Conservation (phyloP, 2,329 filamentous ascomycete species). For the Venturia pyrina region DNA sequence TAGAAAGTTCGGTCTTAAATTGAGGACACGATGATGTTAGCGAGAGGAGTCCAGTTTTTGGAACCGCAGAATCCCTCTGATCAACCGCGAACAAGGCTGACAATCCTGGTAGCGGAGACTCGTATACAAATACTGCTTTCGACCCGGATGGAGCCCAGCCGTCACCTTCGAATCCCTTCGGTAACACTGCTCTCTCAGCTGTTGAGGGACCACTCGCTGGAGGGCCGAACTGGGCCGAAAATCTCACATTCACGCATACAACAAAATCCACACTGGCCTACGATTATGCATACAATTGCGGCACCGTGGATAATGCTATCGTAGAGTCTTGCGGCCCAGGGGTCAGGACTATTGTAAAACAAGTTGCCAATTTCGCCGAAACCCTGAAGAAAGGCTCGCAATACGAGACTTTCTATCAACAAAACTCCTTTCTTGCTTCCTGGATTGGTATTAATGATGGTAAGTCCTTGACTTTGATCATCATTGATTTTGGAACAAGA, state of each 20-base stretch:
- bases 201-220: neutral
- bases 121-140: slow-evolving; percentile 1
- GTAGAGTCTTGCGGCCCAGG: neutral
- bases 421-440: neutral
- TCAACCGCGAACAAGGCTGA: neutral
- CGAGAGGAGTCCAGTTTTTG: no score
- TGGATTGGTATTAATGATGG: slow-evolving; percentile 3
- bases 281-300: neutral
- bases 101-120: neutral
- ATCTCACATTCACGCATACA: neutral
- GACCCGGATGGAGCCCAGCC: neutral
- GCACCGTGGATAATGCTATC: neutral
- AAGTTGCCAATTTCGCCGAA: neutral
- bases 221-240: neutral
- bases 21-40: neutral
- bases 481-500: no score
- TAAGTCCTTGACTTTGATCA: neutral
- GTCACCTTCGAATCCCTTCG: neutral
- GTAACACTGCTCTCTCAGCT: neutral
- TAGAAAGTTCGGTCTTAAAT: neutral
- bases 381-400: neutral
- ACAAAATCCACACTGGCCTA: neutral
- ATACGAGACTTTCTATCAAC: neutral
- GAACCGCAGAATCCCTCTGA: no score
- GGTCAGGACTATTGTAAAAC: neutral